These are phyloP conservation scores for Phytopythium oedochilum DNA, from an alignment of 352 stramenopile genomes.

Conservation along the genomic window DNA sequence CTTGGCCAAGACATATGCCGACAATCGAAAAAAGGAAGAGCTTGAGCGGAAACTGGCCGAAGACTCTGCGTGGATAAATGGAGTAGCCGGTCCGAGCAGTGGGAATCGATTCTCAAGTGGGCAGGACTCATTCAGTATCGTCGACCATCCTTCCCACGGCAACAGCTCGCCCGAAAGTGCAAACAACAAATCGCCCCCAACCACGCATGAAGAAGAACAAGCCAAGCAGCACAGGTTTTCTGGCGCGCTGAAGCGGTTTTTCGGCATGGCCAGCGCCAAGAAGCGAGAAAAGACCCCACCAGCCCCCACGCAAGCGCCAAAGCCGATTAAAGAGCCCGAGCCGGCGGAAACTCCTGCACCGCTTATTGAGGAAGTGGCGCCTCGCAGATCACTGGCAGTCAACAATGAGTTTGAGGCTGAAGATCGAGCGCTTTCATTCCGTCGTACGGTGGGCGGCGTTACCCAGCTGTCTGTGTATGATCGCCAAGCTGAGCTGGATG, in stretches of 20 bases:
- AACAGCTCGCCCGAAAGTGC: slow-evolving; percentile 19
- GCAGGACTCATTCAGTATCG: slow-evolving; percentile 49
- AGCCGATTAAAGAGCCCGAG: background rate
- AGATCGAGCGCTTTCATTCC: background rate
- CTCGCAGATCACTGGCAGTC: background rate
- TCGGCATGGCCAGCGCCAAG: slow-evolving; percentile 41
- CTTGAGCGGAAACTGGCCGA: slow-evolving; percentile 15
- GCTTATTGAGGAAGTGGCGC: background rate
- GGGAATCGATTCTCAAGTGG: slow-evolving; percentile 25
- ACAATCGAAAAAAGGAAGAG: slow-evolving; percentile 20
- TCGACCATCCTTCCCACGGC: slow-evolving; percentile 33
- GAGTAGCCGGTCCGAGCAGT: slow-evolving; percentile 10
- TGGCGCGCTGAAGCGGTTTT: slow-evolving; percentile 61
- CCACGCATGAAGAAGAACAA: slow-evolving; percentile 6
- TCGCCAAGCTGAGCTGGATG: background rate
- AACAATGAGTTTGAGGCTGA: background rate
- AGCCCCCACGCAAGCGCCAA: background rate
- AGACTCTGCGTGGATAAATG: slow-evolving; percentile 22
- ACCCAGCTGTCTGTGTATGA: background rate
- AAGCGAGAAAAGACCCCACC: slow-evolving; percentile 5
- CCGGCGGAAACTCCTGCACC: background rate
- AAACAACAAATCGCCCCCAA: background rate
- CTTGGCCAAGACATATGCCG: slow-evolving; percentile 12
- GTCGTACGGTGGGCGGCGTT: background rate
- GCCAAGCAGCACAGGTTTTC: slow-evolving; percentile 27